Percentiles rank a stretch among this genome's conserved stretches.
phyloP scores from a whole-genome alignment of 2,329 filamentous ascomycete species.

The Waltergamsia citrina region DNA sequence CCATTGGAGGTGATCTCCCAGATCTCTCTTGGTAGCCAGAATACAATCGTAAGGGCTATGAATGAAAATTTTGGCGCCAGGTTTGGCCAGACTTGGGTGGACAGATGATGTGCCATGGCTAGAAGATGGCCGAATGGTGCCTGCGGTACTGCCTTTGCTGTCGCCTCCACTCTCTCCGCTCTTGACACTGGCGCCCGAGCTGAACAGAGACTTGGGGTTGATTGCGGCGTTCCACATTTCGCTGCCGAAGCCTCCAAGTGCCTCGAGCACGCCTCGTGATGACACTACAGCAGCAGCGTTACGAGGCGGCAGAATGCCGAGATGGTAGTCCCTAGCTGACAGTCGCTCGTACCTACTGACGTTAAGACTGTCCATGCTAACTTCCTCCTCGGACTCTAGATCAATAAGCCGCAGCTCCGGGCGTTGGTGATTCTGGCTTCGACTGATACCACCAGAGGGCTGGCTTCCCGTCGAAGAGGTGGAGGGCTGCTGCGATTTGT shows the following conservation, averaged over 20 bases:
- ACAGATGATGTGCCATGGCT: conserved; percentile 22
- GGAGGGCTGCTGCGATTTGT: conserved; percentile 31
- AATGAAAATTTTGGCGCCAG: conserved; percentile 71
- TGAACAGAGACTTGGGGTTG: conserved; percentile 80
- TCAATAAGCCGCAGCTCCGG: conserved; percentile 91
- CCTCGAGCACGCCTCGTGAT: conserved; percentile 66
- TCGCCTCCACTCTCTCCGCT: conserved; percentile 54
- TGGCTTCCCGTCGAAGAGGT: conserved; percentile 42
- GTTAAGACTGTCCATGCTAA: conserved; percentile 78
- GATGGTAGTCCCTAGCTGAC: conserved; percentile 83
- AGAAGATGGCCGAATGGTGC: conserved; percentile 16
- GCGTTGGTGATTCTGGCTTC: conserved; percentile 69
- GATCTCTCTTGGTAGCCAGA: conserved; percentile 78
- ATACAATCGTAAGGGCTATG: conserved; percentile 96
- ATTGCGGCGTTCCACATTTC: conserved; percentile 88
- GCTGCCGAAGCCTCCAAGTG: conserved; percentile 59
- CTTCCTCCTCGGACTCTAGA: conserved; percentile 73
- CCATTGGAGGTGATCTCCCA: conserved; percentile 80
- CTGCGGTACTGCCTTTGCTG: conserved; percentile 25
- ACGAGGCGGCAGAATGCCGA: conserved; percentile 70
- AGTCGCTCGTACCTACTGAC: conserved; percentile 82
- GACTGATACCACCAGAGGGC: conserved; percentile 55
- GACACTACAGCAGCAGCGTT: conserved; percentile 54
- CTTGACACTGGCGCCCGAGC: conserved; percentile 69
- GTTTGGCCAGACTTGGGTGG: conserved; percentile 46